Percentiles rank a stretch among this genome's conserved stretches.
These are phyloP conservation scores for Camelina neglecta DNA, from an alignment of 345 rosid species.

Conservation along the genomic window DNA sequence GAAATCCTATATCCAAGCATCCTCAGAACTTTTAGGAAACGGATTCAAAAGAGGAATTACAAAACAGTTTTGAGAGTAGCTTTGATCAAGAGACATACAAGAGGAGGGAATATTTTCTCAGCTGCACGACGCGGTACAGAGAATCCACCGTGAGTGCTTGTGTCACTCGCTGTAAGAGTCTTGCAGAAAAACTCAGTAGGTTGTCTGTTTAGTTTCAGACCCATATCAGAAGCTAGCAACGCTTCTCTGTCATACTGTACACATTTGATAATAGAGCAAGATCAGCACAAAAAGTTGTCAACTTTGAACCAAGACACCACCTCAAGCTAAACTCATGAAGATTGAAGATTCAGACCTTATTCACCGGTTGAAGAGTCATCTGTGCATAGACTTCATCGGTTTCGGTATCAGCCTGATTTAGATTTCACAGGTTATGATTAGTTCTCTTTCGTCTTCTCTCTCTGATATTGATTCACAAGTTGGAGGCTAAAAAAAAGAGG, in stretches of 20 bases:
- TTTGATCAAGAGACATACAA: conserved; percentile 54
- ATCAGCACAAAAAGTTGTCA: background rate
- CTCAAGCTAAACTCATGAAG: conserved; percentile 24
- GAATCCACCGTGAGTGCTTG: conserved; percentile 97
- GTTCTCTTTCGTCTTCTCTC: background rate
- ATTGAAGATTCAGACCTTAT: conserved; percentile 34
- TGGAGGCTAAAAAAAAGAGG: background rate
- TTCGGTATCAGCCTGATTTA: conserved; percentile 84
- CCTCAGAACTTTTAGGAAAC: conserved; percentile 18
- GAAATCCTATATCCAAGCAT: conserved; percentile 62
- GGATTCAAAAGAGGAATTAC: conserved; percentile 9
- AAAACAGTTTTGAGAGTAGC: background rate
- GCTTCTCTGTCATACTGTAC: conserved; percentile 89
- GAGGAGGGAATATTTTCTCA: conserved; percentile 93
- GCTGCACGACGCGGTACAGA: conserved; percentile 98
- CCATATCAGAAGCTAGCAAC: conserved; percentile 79
- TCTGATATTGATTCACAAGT: conserved; percentile 2
- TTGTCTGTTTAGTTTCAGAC: conserved; percentile 75
- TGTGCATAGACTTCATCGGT: conserved; percentile 98
- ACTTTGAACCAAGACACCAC: background rate
- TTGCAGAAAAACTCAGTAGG: conserved; percentile 97
- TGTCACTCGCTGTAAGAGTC: conserved; percentile 95
- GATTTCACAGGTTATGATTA: conserved; percentile 38
- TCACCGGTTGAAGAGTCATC: conserved; percentile 93
- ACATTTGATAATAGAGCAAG: conserved; percentile 14